These are phyloP conservation scores for Tulasnella sp. DNA, from an alignment of 768 basidiomycete species.

Conservation along the genomic window DNA sequence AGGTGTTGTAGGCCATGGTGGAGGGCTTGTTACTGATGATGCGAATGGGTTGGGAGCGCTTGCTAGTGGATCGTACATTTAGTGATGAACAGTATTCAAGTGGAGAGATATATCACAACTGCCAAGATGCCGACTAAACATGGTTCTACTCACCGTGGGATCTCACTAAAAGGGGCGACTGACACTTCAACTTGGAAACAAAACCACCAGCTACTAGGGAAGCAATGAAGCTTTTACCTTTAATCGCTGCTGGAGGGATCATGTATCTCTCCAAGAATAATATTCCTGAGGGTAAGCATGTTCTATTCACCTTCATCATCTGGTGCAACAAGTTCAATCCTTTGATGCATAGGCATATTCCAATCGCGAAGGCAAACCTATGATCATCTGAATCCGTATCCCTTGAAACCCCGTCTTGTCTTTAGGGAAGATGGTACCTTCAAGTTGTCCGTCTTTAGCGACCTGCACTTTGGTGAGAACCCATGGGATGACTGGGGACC, in stretches of 20 bases:
- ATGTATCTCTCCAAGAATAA: background rate
- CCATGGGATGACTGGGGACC: constrained; percentile 49
- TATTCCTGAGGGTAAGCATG: too few relatives aligned
- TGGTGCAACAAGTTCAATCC: too few relatives aligned
- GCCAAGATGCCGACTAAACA: background rate
- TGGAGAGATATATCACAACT: background rate
- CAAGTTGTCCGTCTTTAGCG: constrained; percentile 62
- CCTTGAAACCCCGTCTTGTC: constrained; percentile 37
- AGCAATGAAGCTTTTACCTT: too few relatives aligned
- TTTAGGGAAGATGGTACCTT: constrained; percentile 49
- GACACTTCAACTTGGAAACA: background rate
- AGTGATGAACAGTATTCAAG: background rate
- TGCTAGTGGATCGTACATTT: constrained; percentile 8
- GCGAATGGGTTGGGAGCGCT: background rate
- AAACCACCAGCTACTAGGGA: background rate
- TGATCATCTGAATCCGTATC: constrained; percentile 30
- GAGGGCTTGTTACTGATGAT: background rate
- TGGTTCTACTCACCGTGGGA: background rate
- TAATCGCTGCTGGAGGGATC: too few relatives aligned
- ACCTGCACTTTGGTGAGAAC: constrained; percentile 65
- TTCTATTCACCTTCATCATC: too few relatives aligned
- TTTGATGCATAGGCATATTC: background rate
- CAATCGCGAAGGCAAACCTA: background rate
- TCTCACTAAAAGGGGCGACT: too few relatives aligned
- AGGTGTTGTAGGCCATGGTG: constrained; percentile 8